These are phyloP conservation scores for Canariomyces notabilis DNA, from an alignment of 2,329 filamentous ascomycete species.

Conservation along the genomic window DNA sequence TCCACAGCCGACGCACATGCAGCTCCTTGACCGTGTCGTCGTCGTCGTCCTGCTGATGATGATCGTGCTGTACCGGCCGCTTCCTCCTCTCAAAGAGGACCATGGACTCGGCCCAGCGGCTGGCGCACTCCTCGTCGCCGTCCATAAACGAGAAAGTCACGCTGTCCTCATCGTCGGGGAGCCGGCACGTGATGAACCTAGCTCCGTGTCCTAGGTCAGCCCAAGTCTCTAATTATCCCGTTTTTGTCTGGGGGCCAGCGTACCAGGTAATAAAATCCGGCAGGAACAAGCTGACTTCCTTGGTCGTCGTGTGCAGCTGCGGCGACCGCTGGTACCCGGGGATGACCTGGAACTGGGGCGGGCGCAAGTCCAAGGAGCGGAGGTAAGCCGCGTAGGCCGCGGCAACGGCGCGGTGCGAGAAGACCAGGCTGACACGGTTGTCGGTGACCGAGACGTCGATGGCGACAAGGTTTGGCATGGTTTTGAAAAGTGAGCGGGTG, in stretches of 20 bases:
- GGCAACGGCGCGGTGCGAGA: conserved; percentile 25
- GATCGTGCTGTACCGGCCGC: background rate
- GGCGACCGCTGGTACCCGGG: conserved; percentile 20
- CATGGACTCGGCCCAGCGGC: conserved; percentile 22
- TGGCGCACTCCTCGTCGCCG: conserved; percentile 15
- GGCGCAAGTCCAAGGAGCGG: conserved; percentile 18
- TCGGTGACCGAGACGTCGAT: conserved; percentile 25
- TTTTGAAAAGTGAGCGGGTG: background rate
- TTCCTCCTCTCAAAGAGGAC: conserved; percentile 20
- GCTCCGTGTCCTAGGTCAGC: background rate
- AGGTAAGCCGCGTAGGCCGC: conserved; percentile 24
- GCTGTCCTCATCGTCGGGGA: conserved; percentile 26
- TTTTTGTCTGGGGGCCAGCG: too few relatives aligned
- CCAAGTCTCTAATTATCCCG: background rate
- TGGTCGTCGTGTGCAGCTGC: conserved; percentile 15
- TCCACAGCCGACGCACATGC: conserved; percentile 25
- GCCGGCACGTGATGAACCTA: conserved; percentile 27
- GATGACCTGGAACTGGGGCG: conserved; percentile 13
- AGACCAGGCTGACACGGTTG: conserved; percentile 23
- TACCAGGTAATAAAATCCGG: conserved; percentile 25
- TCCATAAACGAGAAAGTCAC: conserved; percentile 24
- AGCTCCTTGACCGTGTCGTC: conserved; percentile 19
- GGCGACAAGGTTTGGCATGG: conserved; percentile 25
- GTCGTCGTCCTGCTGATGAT: background rate
- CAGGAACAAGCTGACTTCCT: conserved; percentile 23